Conservation (phyloP, 768 basidiomycete genomes). For the Mycena floridula region DNA sequence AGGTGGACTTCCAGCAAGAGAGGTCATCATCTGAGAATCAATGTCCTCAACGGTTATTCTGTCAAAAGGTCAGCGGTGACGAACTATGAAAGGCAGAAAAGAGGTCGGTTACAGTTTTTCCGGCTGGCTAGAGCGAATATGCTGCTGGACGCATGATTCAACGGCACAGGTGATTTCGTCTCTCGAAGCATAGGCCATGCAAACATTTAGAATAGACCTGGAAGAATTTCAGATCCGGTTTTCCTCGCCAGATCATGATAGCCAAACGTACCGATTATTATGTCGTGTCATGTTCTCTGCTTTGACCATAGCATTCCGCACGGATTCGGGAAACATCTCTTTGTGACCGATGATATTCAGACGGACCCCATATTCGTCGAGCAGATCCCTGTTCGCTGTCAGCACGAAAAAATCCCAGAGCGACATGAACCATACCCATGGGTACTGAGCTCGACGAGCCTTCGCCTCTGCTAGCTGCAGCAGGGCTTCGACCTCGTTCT, state of each 20-base stretch:
- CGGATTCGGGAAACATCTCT: slow-evolving; percentile 70
- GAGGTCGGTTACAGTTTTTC: background rate
- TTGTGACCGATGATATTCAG: slow-evolving; percentile 76
- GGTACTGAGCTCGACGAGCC: slow-evolving; percentile 70
- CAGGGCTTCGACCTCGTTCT: slow-evolving; percentile 80
- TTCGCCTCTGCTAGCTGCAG: slow-evolving; percentile 81
- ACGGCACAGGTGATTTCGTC: slow-evolving; percentile 90
- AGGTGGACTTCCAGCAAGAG: slow-evolving; percentile 62
- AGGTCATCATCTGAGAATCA: slow-evolving; percentile 60
- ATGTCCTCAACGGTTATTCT: slow-evolving; percentile 64
- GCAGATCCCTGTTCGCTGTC: slow-evolving; percentile 51
- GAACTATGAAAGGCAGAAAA: background rate
- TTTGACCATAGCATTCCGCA: slow-evolving; percentile 59
- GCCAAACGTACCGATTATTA: slow-evolving; percentile 53
- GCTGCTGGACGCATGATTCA: slow-evolving; percentile 22
- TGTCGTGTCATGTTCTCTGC: slow-evolving; percentile 75
- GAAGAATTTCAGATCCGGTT: background rate
- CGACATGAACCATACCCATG: slow-evolving; percentile 43
- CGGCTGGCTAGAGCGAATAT: background rate
- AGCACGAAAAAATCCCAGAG: background rate
- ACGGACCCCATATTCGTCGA: slow-evolving; percentile 78
- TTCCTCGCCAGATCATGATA: background rate
- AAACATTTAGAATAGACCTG: slow-evolving; percentile 86
- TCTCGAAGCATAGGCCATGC: slow-evolving; percentile 87
- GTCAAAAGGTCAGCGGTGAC: slow-evolving; percentile 18